Percentiles rank a stretch among this genome's conserved stretches.
Evolutionary conservation across 208 protist genomes (phyloP).

Genomic region (Leishmania arabica): DNA sequence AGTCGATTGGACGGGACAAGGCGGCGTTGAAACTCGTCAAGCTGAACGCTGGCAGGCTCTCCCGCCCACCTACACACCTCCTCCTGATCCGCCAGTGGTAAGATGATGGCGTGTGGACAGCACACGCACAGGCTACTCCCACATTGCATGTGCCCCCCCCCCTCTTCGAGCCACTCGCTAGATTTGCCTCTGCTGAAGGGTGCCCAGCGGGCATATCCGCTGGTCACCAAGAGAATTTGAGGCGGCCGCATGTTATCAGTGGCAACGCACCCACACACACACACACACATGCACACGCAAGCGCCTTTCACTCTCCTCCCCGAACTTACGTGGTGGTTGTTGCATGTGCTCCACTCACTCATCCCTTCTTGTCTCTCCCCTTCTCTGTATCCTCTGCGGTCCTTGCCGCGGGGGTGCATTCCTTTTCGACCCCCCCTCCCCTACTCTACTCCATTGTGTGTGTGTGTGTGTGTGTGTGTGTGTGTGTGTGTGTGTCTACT

Average conservation of each 20-base stretch:
- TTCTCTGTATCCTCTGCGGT: background rate
- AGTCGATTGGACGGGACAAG: too few relatives aligned
- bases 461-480: too few relatives aligned
- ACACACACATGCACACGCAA: background rate
- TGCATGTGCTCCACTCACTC: background rate
- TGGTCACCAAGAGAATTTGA: background rate
- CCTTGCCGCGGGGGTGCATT: background rate
- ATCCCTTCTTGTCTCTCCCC: background rate
- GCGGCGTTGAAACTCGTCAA: too few relatives aligned
- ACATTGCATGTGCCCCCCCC: background rate
- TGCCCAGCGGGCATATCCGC: background rate
- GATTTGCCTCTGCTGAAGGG: background rate
- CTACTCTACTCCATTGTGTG: background rate
- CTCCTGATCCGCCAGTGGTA: too few relatives aligned
- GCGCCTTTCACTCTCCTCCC: background rate
- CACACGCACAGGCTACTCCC: background rate
- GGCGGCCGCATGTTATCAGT: background rate
- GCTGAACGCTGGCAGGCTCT: too few relatives aligned
- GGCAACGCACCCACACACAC: background rate
- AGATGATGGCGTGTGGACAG: background rate
- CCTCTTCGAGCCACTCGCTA: background rate
- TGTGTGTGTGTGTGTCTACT: background rate
- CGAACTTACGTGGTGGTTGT: background rate
- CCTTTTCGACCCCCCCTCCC: background rate
- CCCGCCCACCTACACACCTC: too few relatives aligned